Evolutionary conservation across 2,329 filamentous ascomycete genomes (phyloP), one percentile per base, ranked within the genome.

Genomic region (Stachybotrys elegans): DNA sequence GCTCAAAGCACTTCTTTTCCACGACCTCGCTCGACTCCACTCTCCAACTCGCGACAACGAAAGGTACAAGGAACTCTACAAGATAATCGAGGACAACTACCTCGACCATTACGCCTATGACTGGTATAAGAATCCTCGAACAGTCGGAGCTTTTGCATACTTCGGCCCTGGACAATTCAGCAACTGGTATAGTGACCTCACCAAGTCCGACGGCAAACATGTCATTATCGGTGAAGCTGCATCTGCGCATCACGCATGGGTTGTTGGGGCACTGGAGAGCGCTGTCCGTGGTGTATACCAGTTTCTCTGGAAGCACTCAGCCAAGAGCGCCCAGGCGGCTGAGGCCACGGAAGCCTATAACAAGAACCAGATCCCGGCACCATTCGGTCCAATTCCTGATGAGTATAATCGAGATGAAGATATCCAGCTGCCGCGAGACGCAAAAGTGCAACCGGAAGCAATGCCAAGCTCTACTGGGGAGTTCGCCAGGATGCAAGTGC

Each of bases 161-260:
- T 56, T 54, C 9, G 50, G 53, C 0, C 53, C 53, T 0, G 32
- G 49, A 0, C 53, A 55, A 1, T 55, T 54, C 22, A 52, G 49
- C 22, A 52, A 55, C 2, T 55, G 54, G 53, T 55, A 53, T 51
- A 34, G 47, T 1, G 49, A 55, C 6, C 51, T 55, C 3, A 52
- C 49, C 29, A 54, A 55, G 46, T 51, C 53, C 12, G 53, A 55
- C 16, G 51, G 53, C 2, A 47, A 55, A 11, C 12, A 55, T 2
- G 52, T 54, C 3, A 35, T 56, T 0, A n/a, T 56, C 3, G 49
- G 53, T 0, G 53, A 56, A n/a, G 53, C 51, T 1, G 39, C 53
- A 5, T 54, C 53, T 0, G 49, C 50, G 0, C 53, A 56, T 2
- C 51, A 56, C 3, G 53, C 51, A 1, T 56, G 53, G 53, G 45